Conservation (phyloP, 1,284 basidiomycete genomes). For the Ceratobasidium sp. region DNA sequence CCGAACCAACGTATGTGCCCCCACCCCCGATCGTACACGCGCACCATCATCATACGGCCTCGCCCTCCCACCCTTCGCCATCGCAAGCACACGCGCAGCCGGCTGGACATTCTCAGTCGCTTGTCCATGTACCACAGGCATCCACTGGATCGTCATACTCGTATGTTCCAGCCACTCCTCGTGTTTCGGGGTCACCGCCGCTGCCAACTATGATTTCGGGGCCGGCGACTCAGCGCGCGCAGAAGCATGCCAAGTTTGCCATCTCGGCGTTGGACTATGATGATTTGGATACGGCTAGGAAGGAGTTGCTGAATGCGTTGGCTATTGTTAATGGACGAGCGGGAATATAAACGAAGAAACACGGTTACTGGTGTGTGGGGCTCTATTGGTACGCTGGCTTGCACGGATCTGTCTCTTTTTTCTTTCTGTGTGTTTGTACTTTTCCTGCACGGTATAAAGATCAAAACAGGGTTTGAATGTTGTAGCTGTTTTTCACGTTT, state of each 20-base stretch:
- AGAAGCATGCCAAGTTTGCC: slow-evolving; percentile 91
- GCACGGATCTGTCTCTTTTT: no score
- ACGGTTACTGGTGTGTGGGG: background rate
- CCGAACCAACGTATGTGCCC: slow-evolving; percentile 22
- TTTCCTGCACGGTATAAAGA: no score
- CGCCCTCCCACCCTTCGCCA: background rate
- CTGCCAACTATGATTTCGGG: slow-evolving; percentile 49
- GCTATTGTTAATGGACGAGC: slow-evolving; percentile 65
- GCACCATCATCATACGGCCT: slow-evolving; percentile 12
- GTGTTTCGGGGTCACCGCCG: slow-evolving; percentile 43
- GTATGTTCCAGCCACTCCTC: slow-evolving; percentile 30
- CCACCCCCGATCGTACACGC: slow-evolving; percentile 11
- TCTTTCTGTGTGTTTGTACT: background rate
- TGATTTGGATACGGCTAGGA: slow-evolving; percentile 83
- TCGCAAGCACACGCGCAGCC: background rate
- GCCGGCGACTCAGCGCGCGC: slow-evolving; percentile 51
- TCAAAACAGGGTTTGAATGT: background rate
- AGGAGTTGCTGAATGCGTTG: slow-evolving; percentile 81
- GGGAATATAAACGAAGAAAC: background rate
- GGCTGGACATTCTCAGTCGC: background rate
- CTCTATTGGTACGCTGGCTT: no score
- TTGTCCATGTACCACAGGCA: slow-evolving; percentile 37
- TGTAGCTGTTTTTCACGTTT: background rate
- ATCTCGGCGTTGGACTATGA: slow-evolving; percentile 96
- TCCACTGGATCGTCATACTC: no score